phyloP scores from a whole-genome alignment of 192 early-diverging fungal genomes.

The Backusella circina region DNA sequence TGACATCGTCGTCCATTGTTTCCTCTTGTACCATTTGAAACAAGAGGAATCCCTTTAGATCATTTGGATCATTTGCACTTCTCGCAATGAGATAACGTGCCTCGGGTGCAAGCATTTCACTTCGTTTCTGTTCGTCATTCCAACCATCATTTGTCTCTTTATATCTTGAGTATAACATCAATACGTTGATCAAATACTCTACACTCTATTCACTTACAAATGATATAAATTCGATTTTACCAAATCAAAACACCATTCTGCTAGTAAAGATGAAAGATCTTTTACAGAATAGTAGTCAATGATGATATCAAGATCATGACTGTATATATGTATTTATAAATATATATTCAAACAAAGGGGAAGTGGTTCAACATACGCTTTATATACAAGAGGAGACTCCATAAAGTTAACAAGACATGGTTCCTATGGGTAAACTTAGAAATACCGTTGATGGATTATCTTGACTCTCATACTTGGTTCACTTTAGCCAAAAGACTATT shows the following conservation, averaged over 20 bases:
- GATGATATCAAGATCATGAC: conserved; percentile 15
- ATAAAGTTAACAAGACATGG: conserved; percentile 17
- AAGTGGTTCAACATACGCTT: conserved; percentile 17
- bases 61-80: conserved; percentile 23
- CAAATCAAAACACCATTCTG: conserved; percentile 48
- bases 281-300: conserved; percentile 41
- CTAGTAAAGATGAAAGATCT: conserved; percentile 33
- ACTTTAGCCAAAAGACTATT: conserved; percentile 6
- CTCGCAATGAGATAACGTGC: conserved; percentile 56
- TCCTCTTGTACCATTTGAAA: conserved; percentile 67
- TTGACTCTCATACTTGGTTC: conserved; percentile 3
- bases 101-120: conserved; percentile 52
- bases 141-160: conserved; percentile 63
- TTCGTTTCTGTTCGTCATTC: conserved; percentile 50
- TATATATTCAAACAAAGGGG: not conserved
- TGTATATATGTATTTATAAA: too few species aligned
- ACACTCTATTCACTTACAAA: conserved; percentile 38
- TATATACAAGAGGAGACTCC: conserved; percentile 7
- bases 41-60: conserved; percentile 51
- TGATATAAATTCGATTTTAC: conserved; percentile 60
- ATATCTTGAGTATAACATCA: conserved; percentile 36
- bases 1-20: conserved; percentile 49
- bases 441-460: not conserved
- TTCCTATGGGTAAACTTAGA: conserved; percentile 9
- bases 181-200: not conserved